A percentile compares a stretch with the other conserved stretches of the same genome.
phyloP scores from a whole-genome alignment of 2,329 filamentous ascomycete genomes.

The Leptographium wingfieldii region DNA sequence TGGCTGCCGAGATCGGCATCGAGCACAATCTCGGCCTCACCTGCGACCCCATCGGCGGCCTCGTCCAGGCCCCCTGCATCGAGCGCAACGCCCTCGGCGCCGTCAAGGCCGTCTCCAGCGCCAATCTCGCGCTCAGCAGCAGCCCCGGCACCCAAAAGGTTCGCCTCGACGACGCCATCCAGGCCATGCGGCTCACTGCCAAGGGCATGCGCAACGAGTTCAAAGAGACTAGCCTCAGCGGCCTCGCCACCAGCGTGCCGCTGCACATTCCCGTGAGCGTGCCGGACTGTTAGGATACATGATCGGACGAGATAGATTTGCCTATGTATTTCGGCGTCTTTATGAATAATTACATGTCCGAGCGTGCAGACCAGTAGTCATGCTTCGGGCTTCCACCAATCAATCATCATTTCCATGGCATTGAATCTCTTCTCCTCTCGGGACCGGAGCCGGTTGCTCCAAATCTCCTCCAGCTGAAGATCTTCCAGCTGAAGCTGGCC shows the following conservation, averaged over 20 bases:
- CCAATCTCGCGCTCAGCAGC: conserved; percentile 34
- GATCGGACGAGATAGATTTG: no score
- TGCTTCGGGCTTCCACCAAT: no score
- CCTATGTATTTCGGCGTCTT: no score
- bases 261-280: conserved; percentile 38
- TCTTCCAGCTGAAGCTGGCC: background rate
- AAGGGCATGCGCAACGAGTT: conserved; percentile 40
- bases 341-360: no score
- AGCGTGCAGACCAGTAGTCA: no score
- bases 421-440: no score
- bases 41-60: conserved; percentile 36
- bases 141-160: conserved; percentile 32
- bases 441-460: background rate
- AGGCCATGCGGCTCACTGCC: conserved; percentile 36
- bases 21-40: conserved; percentile 39
- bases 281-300: conserved; percentile 28
- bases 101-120: conserved; percentile 37
- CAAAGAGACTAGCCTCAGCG: conserved; percentile 37
- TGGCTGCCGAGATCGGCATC: conserved; percentile 39
- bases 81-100: conserved; percentile 37
- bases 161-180: conserved; percentile 35
- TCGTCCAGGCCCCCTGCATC: conserved; percentile 39
- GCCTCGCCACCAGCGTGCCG: conserved; percentile 28
- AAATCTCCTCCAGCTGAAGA: background rate
- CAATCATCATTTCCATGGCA: no score